phyloP scores from a whole-genome alignment of 306 rosid species.

The Malus fusca region DNA sequence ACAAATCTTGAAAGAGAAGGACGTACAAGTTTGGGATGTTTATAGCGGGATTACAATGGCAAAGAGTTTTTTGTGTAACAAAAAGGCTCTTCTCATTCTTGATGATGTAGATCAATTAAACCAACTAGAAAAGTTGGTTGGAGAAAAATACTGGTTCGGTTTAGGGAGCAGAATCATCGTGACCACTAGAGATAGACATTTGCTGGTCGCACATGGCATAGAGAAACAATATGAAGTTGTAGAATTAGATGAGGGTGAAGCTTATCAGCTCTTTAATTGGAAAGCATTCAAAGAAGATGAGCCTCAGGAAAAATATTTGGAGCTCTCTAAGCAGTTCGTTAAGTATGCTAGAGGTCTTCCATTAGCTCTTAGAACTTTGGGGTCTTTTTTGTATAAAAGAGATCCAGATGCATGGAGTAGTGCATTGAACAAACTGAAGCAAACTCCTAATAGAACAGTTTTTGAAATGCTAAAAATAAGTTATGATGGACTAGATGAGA shows the following conservation, averaged over 20 bases:
- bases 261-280: slow-evolving; percentile 8
- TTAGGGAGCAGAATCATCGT: slow-evolving; percentile 32
- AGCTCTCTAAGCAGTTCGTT: neutral
- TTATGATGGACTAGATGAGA: slow-evolving; percentile 15
- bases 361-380: slow-evolving; percentile 28
- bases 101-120: slow-evolving; percentile 29
- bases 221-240: neutral
- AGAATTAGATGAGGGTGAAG: neutral
- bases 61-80: slow-evolving; percentile 16
- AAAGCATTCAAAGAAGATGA: neutral
- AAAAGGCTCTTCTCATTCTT: neutral
- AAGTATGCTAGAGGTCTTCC: slow-evolving; percentile 12
- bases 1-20: neutral
- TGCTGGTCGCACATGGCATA: slow-evolving; percentile 17
- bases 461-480: slow-evolving; percentile 17
- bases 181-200: slow-evolving; percentile 20
- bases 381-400: slow-evolving; percentile 28
- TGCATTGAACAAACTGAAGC: slow-evolving; percentile 18
- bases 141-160: neutral
- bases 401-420: slow-evolving; percentile 15
- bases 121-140: slow-evolving; percentile 22
- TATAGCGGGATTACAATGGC: slow-evolving; percentile 1
- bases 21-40: neutral
- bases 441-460: slow-evolving; percentile 8
- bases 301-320: neutral